Evolutionary conservation across 78 protist genomes (phyloP), one percentile per base, ranked within the genome.

Genomic region (Mantamonas sphyraenae): DNA sequence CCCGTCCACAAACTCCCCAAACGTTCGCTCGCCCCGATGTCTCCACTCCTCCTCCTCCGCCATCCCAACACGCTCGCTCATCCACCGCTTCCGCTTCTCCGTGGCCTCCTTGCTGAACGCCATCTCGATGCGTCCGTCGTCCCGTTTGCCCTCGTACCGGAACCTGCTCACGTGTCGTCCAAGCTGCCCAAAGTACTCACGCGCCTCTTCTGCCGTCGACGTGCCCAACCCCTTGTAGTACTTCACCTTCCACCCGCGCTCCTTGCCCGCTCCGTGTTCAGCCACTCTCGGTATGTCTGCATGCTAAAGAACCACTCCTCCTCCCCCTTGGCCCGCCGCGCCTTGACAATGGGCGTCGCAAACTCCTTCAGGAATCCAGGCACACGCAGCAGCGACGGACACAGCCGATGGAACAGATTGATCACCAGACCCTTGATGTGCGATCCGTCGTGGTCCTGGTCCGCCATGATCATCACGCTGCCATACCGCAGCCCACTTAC

Each of bases 181-280:
- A 43, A 97, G 70, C 63, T 87, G 66, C 3, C 73, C 24, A 38
- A 97, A 97, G 64, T 97, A 96, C 69, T 89, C 95, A 72, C 83
- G 83, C 39, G 95, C 99, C 72, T 97, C 99, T 19, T 42, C 19
- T 35, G 88, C 40, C 5, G 86, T 64, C 61, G 79, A 74, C n/a
- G 99, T 96, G 35, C 99, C 99, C 68, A 97, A 83, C 45, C 99
- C 96, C 82, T 97, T 97, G 93, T 97, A 97, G 89, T 97, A 97
- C 79, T 91, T 94, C 76, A 90, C 63, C 28, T 17, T 57, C 87
- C 87, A 92, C 40, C 81, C 84, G n/a, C n/a, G n/a, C n/a, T n/a
- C n/a, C 8, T 39, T 56, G 4, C 2, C n/a, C 28, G 47, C 28
- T 10, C 2, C 51, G 37, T 42, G 68, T 65, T 75, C 26, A 4